These are phyloP conservation scores for Pseudogymnoascus sp. DNA, from an alignment of 2,329 filamentous ascomycete genomes.

Conservation along the genomic window DNA sequence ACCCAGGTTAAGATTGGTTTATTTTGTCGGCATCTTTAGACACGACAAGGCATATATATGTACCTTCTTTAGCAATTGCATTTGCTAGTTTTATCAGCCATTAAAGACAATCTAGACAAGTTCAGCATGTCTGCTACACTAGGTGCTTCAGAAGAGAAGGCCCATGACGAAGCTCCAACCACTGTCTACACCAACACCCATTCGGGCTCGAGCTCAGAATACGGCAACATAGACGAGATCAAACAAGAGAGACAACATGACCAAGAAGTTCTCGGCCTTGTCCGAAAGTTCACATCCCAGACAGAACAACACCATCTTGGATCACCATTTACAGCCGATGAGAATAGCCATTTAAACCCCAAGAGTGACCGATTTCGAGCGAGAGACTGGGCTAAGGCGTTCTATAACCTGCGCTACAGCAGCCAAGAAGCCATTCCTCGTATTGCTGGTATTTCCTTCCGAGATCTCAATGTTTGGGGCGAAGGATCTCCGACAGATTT, in stretches of 20 bases:
- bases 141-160: background rate
- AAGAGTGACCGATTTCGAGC: background rate
- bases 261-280: background rate
- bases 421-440: slow-evolving; percentile 14
- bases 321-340: background rate
- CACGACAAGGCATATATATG: background rate
- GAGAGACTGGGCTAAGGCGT: slow-evolving; percentile 11
- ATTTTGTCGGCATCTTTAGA: background rate
- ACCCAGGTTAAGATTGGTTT: background rate
- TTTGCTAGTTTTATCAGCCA: background rate
- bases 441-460: slow-evolving; percentile 20
- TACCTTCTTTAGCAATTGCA: background rate
- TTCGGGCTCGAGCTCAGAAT: background rate
- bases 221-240: background rate
- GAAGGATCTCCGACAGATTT: slow-evolving; percentile 22
- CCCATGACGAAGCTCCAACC: background rate
- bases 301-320: background rate
- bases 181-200: background rate
- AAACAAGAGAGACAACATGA: background rate
- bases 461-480: slow-evolving; percentile 20
- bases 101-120: background rate
- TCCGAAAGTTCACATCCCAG: background rate
- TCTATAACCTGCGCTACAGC: background rate
- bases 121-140: background rate
- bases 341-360: background rate